Conservation (phyloP, 805 yeast species). For the Wickerhamomyces bovis region DNA sequence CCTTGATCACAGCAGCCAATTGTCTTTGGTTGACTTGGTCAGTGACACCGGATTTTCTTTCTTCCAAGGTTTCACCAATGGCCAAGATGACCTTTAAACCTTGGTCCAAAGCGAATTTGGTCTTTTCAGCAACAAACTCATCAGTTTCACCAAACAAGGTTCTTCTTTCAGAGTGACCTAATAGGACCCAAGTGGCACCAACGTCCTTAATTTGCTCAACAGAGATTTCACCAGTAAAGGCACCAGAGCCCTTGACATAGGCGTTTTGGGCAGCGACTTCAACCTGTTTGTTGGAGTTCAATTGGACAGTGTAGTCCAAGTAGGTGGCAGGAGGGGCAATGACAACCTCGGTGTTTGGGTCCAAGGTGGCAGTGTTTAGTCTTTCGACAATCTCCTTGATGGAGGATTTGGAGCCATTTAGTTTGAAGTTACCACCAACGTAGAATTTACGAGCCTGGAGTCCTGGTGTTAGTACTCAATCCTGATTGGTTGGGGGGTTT, state of each 20-base stretch:
- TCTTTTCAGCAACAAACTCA: conserved; percentile 88
- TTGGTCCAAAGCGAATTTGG: conserved; percentile 85
- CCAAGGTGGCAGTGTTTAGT: conserved; percentile 73
- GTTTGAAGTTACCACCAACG: conserved; percentile 99
- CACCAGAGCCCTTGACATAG: conserved; percentile 85
- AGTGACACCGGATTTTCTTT: conserved; percentile 85
- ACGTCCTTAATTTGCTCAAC: conserved; percentile 84
- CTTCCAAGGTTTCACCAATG: conserved; percentile 96
- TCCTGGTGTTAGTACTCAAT: neutral
- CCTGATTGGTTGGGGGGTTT: too few relatives aligned
- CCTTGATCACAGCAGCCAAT: conserved; percentile 78
- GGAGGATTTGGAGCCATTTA: conserved; percentile 90
- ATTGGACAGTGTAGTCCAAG: conserved; percentile 66
- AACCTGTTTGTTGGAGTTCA: conserved; percentile 66
- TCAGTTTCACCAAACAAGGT: conserved; percentile 85
- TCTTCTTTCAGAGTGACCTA: conserved; percentile 99
- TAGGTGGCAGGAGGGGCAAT: conserved; percentile 96
- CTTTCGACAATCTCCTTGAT: conserved; percentile 77
- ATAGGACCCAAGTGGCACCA: conserved; percentile 89
- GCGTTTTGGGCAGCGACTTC: conserved; percentile 89
- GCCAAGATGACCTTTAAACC: conserved; percentile 92
- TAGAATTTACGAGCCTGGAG: conserved; percentile 79
- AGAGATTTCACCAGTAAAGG: conserved; percentile 95
- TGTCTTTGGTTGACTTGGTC: conserved; percentile 84
- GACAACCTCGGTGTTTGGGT: conserved; percentile 83